Evolutionary conservation across 306 rosid species (phyloP).

Genomic region (Castanea sativa): DNA sequence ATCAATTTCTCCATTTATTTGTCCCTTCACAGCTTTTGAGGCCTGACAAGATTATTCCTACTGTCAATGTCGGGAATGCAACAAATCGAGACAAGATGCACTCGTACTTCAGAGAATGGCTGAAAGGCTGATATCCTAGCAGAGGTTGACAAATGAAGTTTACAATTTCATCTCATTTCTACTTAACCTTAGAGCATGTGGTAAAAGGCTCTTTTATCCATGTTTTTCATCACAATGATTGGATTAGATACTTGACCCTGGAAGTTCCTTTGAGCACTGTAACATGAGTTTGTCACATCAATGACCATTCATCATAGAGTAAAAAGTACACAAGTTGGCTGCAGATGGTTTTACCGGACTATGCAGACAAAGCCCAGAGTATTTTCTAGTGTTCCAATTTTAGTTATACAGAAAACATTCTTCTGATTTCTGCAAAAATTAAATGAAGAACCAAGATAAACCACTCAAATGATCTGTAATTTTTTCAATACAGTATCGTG

Average conservation of each 20-base stretch:
- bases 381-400: background rate
- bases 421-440: background rate
- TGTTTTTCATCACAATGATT: background rate
- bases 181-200: background rate
- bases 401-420: background rate
- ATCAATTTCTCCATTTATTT: background rate
- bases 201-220: background rate
- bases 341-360: background rate
- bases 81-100: slow-evolving; percentile 58
- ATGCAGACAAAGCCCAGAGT: background rate
- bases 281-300: background rate
- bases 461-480: background rate
- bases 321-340: background rate
- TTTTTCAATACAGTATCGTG: background rate
- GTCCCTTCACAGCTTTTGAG: slow-evolving; percentile 36
- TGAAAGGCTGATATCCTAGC: slow-evolving; percentile 23
- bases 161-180: background rate
- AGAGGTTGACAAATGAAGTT: background rate
- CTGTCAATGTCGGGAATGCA: slow-evolving; percentile 45
- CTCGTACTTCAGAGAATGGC: slow-evolving; percentile 48
- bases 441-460: background rate
- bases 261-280: background rate
- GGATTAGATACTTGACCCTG: background rate
- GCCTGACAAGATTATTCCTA: slow-evolving; percentile 57
- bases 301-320: background rate